Conservation (phyloP, 805 yeast species). For the Helenozyma rhizophorensis region DNA sequence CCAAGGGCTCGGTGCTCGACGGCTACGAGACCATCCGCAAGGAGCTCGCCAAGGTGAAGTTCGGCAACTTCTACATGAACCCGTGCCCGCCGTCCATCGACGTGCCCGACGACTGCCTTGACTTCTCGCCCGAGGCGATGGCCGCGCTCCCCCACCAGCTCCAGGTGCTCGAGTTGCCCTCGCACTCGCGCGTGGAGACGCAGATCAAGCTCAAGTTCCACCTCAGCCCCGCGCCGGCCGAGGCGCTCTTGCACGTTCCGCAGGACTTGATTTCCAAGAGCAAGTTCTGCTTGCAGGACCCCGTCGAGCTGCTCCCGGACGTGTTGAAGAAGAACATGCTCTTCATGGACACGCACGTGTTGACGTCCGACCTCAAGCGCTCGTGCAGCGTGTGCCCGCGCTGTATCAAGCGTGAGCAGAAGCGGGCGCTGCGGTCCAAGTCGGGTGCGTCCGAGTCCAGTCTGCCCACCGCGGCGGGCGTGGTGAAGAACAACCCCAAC, state of each 20-base stretch:
- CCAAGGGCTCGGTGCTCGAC: constrained; percentile 15
- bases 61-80: constrained; percentile 43
- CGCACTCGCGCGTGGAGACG: constrained; percentile 88
- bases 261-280: constrained; percentile 85
- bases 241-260: constrained; percentile 73
- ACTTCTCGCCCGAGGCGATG: constrained; percentile 35
- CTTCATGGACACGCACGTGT: constrained; percentile 75
- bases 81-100: constrained; percentile 31
- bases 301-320: constrained; percentile 40
- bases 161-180: constrained; percentile 61
- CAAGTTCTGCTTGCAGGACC: constrained; percentile 62
- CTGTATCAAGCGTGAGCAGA: constrained; percentile 89
- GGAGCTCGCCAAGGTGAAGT: constrained; percentile 48
- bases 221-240: constrained; percentile 73
- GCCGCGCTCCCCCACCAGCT: constrained; percentile 45
- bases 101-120: constrained; percentile 31
- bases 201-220: constrained; percentile 76
- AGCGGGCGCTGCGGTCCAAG: constrained; percentile 90
- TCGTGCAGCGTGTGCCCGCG: constrained; percentile 78
- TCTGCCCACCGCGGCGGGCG: constrained; percentile 10
- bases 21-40: constrained; percentile 43
- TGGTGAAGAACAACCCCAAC: constrained; percentile 51
- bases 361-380: constrained; percentile 46
- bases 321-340: constrained; percentile 49
- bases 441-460: constrained; percentile 21